Percentiles rank a stretch among this genome's conserved stretches.
phyloP scores from a whole-genome alignment of 148 eudicot species.

The Camellia granthamiana region DNA sequence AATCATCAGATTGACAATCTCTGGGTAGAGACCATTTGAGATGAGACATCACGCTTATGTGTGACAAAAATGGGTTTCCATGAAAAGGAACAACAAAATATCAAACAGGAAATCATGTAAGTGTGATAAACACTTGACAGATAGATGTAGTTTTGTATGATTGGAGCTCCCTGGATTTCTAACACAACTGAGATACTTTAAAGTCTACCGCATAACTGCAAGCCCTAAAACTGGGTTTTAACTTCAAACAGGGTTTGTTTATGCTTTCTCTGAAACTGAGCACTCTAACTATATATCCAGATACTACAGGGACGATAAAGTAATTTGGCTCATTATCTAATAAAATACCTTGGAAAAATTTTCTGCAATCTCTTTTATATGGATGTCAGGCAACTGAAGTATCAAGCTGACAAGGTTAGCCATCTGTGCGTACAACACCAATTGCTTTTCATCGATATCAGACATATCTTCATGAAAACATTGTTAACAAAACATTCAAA shows the following conservation, averaged over 20 bases:
- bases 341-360: conserved; percentile 76
- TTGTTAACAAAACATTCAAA: conserved; percentile 32
- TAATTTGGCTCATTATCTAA: conserved; percentile 9
- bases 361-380: conserved; percentile 75
- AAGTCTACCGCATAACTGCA: neutral
- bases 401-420: conserved; percentile 75
- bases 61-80: neutral
- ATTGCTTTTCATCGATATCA: conserved; percentile 67
- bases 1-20: conserved; percentile 4
- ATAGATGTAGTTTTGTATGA: neutral
- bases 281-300: neutral
- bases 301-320: neutral
- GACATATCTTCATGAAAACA: conserved; percentile 60
- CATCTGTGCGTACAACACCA: conserved; percentile 93
- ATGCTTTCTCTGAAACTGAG: neutral
- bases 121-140: neutral
- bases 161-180: neutral
- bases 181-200: neutral
- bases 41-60: neutral
- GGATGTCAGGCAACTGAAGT: conserved; percentile 61
- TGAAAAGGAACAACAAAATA: neutral
- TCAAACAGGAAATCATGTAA: neutral
- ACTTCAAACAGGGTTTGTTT: neutral
- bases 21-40: neutral
- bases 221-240: neutral